These are phyloP conservation scores for Cryptococcus sp. DNA, from an alignment of 1,284 basidiomycete species.

Conservation along the genomic window DNA sequence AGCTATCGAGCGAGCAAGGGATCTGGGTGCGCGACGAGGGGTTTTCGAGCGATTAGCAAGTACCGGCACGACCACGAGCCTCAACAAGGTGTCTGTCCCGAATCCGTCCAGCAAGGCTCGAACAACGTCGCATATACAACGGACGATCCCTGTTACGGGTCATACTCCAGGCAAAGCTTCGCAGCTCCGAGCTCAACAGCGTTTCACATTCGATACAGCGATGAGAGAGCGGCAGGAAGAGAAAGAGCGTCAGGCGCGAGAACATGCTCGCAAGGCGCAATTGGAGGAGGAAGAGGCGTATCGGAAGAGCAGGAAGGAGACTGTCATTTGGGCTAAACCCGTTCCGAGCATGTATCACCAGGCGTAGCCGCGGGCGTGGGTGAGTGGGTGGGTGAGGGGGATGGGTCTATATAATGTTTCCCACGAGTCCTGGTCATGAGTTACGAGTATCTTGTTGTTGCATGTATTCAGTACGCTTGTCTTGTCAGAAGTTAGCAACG, in stretches of 20 bases:
- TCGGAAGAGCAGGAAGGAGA: conserved; percentile 27
- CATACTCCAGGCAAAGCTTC: conserved; percentile 40
- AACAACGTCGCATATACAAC: neutral
- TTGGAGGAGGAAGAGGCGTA: conserved; percentile 34
- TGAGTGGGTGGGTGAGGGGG: no score
- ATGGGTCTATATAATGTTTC: no score
- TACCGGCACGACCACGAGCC: neutral
- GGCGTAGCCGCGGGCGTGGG: no score
- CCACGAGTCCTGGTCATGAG: no score
- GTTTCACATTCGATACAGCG: conserved; percentile 25
- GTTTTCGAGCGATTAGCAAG: conserved; percentile 32
- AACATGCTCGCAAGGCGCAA: conserved; percentile 17
- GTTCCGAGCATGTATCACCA: conserved; percentile 38
- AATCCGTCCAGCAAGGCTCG: neutral
- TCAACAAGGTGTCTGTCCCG: neutral
- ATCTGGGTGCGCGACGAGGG: conserved; percentile 23
- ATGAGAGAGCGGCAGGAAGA: conserved; percentile 21
- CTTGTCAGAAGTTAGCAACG: no score
- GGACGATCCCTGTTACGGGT: conserved; percentile 29
- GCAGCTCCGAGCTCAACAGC: conserved; percentile 21
- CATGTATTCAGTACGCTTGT: no score
- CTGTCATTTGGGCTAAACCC: conserved; percentile 37
- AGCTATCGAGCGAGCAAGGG: conserved; percentile 30
- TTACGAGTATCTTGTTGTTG: no score
- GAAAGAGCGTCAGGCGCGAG: conserved; percentile 14